Percentiles rank a stretch among this genome's conserved stretches.
Conservation (phyloP, 2,329 filamentous ascomycete species). For the Fusarium illudens region DNA sequence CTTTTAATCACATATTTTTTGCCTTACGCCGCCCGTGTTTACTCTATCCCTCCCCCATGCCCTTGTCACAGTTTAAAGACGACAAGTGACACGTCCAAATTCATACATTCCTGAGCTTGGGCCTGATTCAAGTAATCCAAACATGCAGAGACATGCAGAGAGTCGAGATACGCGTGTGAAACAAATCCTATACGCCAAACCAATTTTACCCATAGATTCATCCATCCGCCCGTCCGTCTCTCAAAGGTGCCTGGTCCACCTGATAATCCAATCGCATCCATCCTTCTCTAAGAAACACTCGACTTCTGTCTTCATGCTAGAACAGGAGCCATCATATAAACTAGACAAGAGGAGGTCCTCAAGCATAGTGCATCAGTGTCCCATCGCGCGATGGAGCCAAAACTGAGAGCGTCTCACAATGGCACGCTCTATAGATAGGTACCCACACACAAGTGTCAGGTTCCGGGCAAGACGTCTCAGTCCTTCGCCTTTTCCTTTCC, state of each 20-base stretch:
- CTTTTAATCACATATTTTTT: conserved; percentile 41
- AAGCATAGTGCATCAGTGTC: neutral
- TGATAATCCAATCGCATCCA: conserved; percentile 7
- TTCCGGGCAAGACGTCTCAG: conserved; percentile 2
- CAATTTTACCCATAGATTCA: neutral
- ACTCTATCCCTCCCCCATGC: too few species aligned
- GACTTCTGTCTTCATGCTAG: neutral
- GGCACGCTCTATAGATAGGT: neutral
- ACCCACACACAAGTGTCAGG: neutral
- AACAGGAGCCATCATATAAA: neutral
- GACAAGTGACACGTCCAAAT: neutral
- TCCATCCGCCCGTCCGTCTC: neutral
- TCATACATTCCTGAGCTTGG: neutral
- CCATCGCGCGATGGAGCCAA: neutral
- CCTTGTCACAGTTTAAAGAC: neutral
- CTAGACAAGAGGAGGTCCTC: neutral
- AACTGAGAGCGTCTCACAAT: neutral
- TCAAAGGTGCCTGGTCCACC: conserved; percentile 39
- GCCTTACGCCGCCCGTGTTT: conserved; percentile 17
- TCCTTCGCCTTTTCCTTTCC: conserved; percentile 20
- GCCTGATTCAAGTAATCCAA: neutral
- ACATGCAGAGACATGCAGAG: too few species aligned
- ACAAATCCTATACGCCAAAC: conserved; percentile 33
- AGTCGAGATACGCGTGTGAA: conserved; percentile 2
- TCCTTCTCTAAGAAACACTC: neutral